A percentile compares a stretch with the other conserved stretches of the same genome.
Evolutionary conservation across 2,329 filamentous ascomycete species (phyloP).

Genomic region (Colletotrichum sansevieriae): DNA sequence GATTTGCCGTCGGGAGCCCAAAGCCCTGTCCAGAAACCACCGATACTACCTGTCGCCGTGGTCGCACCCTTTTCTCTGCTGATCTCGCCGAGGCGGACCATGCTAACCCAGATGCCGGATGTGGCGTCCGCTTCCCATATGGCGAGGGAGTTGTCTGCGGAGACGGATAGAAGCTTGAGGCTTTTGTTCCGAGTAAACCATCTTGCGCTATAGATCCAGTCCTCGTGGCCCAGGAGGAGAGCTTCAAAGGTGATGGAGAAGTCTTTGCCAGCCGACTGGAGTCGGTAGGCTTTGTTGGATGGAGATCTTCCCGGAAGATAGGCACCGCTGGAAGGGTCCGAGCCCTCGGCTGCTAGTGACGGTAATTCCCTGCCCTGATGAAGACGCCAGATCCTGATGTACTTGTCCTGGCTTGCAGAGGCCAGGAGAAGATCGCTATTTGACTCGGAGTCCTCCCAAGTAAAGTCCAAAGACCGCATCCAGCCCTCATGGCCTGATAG

Average conservation of each 20-base stretch:
- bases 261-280: conserved; percentile 71
- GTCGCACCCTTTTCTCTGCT: conserved; percentile 96
- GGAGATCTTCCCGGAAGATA: conserved; percentile 78
- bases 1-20: conserved; percentile 85
- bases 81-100: conserved; percentile 89
- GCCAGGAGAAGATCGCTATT: conserved; percentile 83
- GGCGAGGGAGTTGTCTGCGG: conserved; percentile 93
- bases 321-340: conserved; percentile 69
- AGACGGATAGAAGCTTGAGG: conserved; percentile 85
- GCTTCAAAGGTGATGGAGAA: conserved; percentile 94
- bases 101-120: conserved; percentile 93
- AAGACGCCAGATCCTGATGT: conserved; percentile 92
- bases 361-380: conserved; percentile 77
- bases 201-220: conserved; percentile 93
- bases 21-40: conserved; percentile 95
- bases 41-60: conserved; percentile 93
- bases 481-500: conserved; percentile 94
- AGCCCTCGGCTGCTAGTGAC: conserved; percentile 64
- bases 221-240: conserved; percentile 92
- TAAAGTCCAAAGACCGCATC: conserved; percentile 88
- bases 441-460: conserved; percentile 66
- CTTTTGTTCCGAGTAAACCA: conserved; percentile 73
- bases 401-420: conserved; percentile 97
- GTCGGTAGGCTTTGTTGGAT: conserved; percentile 88
- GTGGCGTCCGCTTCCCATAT: conserved; percentile 89